phyloP scores from a whole-genome alignment of 768 basidiomycete species.

The Suillus bovinus region DNA sequence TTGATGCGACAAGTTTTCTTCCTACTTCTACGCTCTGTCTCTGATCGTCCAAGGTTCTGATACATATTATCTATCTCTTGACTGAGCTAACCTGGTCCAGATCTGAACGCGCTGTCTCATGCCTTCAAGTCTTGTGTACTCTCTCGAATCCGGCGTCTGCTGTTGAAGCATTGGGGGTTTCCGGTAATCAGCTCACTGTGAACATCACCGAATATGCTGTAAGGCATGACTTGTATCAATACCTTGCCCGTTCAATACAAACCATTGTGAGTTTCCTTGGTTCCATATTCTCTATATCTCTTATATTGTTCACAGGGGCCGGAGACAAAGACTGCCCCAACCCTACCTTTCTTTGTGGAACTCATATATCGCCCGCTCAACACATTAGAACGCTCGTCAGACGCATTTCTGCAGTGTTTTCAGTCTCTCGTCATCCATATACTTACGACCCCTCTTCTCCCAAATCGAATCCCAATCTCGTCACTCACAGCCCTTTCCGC shows the following conservation, averaged over 20 bases:
- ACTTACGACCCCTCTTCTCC: constrained; percentile 74
- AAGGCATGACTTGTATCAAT: constrained; percentile 43
- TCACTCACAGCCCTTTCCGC: constrained; percentile 66
- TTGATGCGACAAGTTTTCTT: constrained; percentile 52
- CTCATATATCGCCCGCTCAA: constrained; percentile 26
- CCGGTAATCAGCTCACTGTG: constrained; percentile 32
- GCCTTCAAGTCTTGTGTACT: constrained; percentile 52
- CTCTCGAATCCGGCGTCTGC: constrained; percentile 38
- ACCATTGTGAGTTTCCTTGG: constrained; percentile 47
- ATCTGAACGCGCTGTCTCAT: constrained; percentile 42
- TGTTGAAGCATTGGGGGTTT: constrained; percentile 22
- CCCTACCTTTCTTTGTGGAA: constrained; percentile 30
- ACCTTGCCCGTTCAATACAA: constrained; percentile 20
- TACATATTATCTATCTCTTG: neutral
- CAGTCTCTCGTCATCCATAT: constrained; percentile 50
- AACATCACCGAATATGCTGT: constrained; percentile 48
- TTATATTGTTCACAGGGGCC: constrained; percentile 43
- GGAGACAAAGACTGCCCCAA: constrained; percentile 48
- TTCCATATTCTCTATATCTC: neutral
- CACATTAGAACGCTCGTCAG: constrained; percentile 33
- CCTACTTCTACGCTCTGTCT: constrained; percentile 53
- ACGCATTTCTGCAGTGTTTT: constrained; percentile 33
- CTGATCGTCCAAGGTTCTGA: constrained; percentile 51
- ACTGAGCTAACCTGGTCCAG: constrained; percentile 34
- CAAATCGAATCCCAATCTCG: constrained; percentile 66